Conservation (phyloP, 331 rosid genomes). For the Cydonia oblonga region DNA sequence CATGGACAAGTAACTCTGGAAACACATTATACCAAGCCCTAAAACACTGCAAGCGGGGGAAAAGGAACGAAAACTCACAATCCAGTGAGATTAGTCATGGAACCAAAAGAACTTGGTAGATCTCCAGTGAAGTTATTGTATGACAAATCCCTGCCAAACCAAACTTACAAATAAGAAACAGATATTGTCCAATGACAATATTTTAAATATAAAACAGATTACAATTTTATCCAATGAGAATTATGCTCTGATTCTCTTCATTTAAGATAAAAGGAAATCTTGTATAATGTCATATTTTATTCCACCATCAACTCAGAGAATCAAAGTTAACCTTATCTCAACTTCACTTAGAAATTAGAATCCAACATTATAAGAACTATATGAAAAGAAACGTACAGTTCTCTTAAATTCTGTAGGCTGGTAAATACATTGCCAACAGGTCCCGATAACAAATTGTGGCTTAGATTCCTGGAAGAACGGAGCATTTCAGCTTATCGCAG, state of each 20-base stretch:
- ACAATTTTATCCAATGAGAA: not conserved
- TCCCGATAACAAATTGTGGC: constrained; percentile 71
- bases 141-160: constrained; percentile 59
- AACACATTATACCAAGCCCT: not conserved
- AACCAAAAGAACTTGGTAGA: constrained; percentile 76
- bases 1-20: not conserved
- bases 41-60: not conserved
- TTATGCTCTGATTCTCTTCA: not conserved
- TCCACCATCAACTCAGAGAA: not conserved
- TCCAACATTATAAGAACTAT: not conserved
- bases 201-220: not conserved
- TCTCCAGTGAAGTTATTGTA: constrained; percentile 68
- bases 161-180: not conserved
- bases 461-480: constrained; percentile 55
- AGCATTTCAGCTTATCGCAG: not conserved
- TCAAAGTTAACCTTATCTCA: not conserved
- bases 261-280: not conserved
- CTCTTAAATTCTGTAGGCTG: constrained; percentile 53
- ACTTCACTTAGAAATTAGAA: constrained; percentile 3
- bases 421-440: constrained; percentile 67
- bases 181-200: not conserved
- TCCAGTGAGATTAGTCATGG: constrained; percentile 42
- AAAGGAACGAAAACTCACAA: constrained; percentile 24
- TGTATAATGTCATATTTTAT: not conserved
- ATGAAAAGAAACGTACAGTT: constrained; percentile 46